Percentiles rank a stretch among this genome's conserved stretches.
phyloP scores from a whole-genome alignment of 208 protist species.

The Herpetomonas samuelpessoai region DNA sequence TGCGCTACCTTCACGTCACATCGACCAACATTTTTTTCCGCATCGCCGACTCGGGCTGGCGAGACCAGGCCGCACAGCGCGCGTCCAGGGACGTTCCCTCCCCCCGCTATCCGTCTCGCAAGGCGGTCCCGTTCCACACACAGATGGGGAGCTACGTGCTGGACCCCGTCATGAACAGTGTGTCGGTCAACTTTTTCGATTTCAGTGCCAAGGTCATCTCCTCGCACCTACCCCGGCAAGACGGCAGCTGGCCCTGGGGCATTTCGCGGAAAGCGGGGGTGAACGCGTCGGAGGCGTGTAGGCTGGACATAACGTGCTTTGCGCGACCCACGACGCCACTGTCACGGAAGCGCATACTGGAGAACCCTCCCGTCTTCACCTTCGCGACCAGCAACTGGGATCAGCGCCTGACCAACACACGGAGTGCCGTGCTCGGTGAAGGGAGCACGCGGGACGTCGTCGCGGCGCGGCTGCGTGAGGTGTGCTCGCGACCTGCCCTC shows the following conservation, averaged over 20 bases:
- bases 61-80: no score
- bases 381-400: neutral
- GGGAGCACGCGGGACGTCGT: neutral
- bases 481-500: neutral
- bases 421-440: neutral
- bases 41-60: neutral
- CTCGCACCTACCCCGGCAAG: neutral
- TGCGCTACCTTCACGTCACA: neutral
- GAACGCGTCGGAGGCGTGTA: neutral
- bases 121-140: neutral
- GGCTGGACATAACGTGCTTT: no score
- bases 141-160: neutral
- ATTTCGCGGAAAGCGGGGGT: neutral
- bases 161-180: neutral
- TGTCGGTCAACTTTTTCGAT: neutral
- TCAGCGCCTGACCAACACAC: neutral
- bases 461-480: no score
- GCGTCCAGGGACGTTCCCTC: no score
- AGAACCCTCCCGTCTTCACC: neutral
- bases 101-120: no score
- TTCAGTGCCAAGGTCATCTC: neutral
- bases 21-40: constrained; percentile 8
- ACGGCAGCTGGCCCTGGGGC: neutral
- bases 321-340: no score
- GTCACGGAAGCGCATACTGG: no score